Evolutionary conservation across 2,329 filamentous ascomycete species (phyloP).

Genomic region (Onygenales sp.): DNA sequence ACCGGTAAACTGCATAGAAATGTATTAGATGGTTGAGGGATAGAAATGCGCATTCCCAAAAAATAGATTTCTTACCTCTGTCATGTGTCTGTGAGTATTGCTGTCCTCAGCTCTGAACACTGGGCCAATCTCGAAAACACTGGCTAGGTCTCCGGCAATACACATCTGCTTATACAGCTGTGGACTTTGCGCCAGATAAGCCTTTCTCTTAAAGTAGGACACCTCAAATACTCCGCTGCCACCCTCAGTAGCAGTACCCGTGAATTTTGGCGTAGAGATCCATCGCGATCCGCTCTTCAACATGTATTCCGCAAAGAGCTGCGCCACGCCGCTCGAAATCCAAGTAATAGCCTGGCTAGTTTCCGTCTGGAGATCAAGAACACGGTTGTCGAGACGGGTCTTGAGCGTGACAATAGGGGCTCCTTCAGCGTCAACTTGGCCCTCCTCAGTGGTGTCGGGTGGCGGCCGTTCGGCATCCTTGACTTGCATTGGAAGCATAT

Average conservation of each 20-base stretch:
- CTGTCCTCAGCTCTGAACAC: conserved; percentile 61
- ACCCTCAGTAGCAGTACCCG: conserved; percentile 84
- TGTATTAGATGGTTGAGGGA: neutral
- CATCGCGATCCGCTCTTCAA: conserved; percentile 64
- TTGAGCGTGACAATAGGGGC: conserved; percentile 68
- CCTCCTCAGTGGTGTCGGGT: conserved; percentile 36
- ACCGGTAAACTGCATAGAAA: conserved; percentile 34
- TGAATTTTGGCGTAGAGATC: conserved; percentile 83
- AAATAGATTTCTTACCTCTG: conserved; percentile 37
- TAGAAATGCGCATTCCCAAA: conserved; percentile 11
- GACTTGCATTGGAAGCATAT: conserved; percentile 51
- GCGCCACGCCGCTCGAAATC: conserved; percentile 56
- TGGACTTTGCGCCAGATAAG: conserved; percentile 57
- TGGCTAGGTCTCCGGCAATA: conserved; percentile 54
- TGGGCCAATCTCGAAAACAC: conserved; percentile 55
- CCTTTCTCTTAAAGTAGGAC: conserved; percentile 78
- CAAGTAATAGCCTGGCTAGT: conserved; percentile 82
- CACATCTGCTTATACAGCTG: conserved; percentile 62
- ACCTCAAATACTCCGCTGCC: conserved; percentile 86
- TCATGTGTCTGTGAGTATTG: conserved; percentile 58
- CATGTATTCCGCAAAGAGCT: conserved; percentile 72
- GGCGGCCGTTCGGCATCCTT: conserved; percentile 43
- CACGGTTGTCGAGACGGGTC: conserved; percentile 82
- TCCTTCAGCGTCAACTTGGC: conserved; percentile 42
- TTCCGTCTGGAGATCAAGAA: conserved; percentile 83